Base-by-base conservation (phyloP, 306 rosid species). In the Trifolium subterraneum region DNA sequence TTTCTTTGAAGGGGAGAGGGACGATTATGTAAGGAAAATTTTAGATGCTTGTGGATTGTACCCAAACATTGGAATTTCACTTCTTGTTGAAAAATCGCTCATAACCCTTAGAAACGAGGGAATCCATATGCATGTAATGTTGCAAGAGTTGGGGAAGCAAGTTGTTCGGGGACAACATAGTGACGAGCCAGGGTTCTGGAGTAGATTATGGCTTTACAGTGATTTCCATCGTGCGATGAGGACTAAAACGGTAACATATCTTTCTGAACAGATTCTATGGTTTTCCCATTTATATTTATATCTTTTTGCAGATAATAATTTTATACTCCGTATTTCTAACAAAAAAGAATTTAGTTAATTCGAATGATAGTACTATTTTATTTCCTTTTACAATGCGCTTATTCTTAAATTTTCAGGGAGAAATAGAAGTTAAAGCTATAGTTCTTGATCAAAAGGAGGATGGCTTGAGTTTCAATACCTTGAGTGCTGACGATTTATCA, bases 111-210 rank as follows among this genome's bases (percentile, higher is more conserved):
- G 4, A 63, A 59, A 78, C n/a, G 27, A 41, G 2, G 68, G 39
- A n/a, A 59, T 72, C 27, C 60, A 72, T 42, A 59, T 70, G 77
- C 77, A 78, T 51, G 22, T 14, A 4, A 36, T 78, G 68, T 41
- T 72, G 8, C 76, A 71, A 71, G 75, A 52, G 60, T 12, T 71
- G 23, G 65, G 54, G n/a, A 19, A 22, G 68, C 14, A 62, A n/a
- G 38, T 78, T 70, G 14, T 70, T 25, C 48, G 47, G 7, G 50
- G 9, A 11, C 6, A n/a, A 16, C 56, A 50, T 50, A 4, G 22
- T 6, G 9, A 66, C 38, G 38, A 33, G 13, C 71, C 71, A 13
- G 54, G 8, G 25, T 42, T 7, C 0, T 42, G 71, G 71, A 66
- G 22, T 23, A 66, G 71, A 13, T 22, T 66, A 10, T 45, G 51